phyloP scores from a whole-genome alignment of 768 basidiomycete species.

The Leccinellum luteum region DNA sequence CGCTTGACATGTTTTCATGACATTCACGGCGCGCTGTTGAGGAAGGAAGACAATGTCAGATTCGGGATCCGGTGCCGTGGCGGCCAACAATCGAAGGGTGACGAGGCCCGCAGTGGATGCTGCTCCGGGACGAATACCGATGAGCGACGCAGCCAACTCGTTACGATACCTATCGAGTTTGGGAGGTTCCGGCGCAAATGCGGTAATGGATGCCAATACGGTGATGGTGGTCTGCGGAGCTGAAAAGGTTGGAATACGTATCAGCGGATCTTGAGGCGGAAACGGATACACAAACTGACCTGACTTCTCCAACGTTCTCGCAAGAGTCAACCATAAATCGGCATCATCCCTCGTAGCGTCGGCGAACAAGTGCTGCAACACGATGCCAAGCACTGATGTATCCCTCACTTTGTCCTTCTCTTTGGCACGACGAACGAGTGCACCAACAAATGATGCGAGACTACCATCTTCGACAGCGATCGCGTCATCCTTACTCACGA shows the following conservation, averaged over 20 bases:
- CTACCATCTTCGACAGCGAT: constrained; percentile 20
- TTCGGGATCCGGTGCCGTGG: constrained; percentile 73
- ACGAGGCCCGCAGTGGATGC: constrained; percentile 71
- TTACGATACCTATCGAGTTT: constrained; percentile 81
- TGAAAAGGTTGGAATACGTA: constrained; percentile 25
- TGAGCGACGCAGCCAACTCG: constrained; percentile 79
- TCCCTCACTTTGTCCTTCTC: constrained; percentile 50
- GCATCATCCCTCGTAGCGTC: constrained; percentile 63
- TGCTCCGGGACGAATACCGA: constrained; percentile 60
- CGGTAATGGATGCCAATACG: constrained; percentile 59
- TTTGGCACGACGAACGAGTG: constrained; percentile 31
- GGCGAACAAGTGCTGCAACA: constrained; percentile 59
- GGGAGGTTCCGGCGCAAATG: constrained; percentile 63
- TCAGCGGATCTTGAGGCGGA: background rate
- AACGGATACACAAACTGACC: constrained; percentile 41
- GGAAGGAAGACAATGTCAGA: constrained; percentile 83
- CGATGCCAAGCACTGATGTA: constrained; percentile 53
- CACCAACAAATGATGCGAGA: constrained; percentile 30
- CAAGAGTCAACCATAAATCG: constrained; percentile 75
- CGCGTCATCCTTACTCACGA: constrained; percentile 28
- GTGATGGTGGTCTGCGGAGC: constrained; percentile 70
- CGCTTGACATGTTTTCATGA: constrained; percentile 78
- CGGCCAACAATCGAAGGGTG: constrained; percentile 64
- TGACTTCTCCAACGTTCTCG: constrained; percentile 56
- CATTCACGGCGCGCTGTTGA: constrained; percentile 80